Percentiles rank a stretch among this genome's conserved stretches.
phyloP scores from a whole-genome alignment of 2,329 filamentous ascomycete genomes.

The Diplocarpon rosae region DNA sequence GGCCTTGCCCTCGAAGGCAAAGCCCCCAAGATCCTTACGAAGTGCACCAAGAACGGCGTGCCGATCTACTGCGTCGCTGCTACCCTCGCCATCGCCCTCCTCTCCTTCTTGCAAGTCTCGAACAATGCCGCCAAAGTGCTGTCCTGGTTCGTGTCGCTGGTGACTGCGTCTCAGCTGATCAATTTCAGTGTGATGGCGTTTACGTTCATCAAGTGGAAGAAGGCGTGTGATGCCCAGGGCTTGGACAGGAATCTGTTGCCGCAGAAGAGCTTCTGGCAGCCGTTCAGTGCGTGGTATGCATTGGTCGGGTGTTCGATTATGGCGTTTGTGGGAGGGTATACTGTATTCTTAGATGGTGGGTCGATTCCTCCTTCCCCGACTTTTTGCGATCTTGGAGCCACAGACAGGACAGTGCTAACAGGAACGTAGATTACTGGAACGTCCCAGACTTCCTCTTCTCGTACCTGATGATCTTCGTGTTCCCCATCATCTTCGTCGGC shows the following conservation, averaged over 20 bases:
- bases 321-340: constrained; percentile 50
- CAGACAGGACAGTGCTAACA: neutral
- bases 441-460: constrained; percentile 51
- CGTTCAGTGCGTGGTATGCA: constrained; percentile 43
- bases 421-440: constrained; percentile 34
- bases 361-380: neutral
- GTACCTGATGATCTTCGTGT: constrained; percentile 47
- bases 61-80: constrained; percentile 49
- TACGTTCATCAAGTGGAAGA: constrained; percentile 47
- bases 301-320: constrained; percentile 43
- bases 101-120: constrained; percentile 51
- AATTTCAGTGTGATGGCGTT: constrained; percentile 43
- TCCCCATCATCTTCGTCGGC: constrained; percentile 45
- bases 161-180: constrained; percentile 41
- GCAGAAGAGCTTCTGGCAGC: constrained; percentile 42
- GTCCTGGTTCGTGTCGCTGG: constrained; percentile 50
- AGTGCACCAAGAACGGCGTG: constrained; percentile 48
- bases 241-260: constrained; percentile 34
- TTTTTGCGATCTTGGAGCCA: neutral
- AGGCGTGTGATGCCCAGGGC: constrained; percentile 35
- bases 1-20: constrained; percentile 55
- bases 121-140: constrained; percentile 45
- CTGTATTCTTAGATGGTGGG: constrained; percentile 42
- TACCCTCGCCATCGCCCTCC: constrained; percentile 44
- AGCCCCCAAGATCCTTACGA: constrained; percentile 48